These are phyloP conservation scores for Roridomyces roridus DNA, from an alignment of 768 basidiomycete species.

Conservation along the genomic window DNA sequence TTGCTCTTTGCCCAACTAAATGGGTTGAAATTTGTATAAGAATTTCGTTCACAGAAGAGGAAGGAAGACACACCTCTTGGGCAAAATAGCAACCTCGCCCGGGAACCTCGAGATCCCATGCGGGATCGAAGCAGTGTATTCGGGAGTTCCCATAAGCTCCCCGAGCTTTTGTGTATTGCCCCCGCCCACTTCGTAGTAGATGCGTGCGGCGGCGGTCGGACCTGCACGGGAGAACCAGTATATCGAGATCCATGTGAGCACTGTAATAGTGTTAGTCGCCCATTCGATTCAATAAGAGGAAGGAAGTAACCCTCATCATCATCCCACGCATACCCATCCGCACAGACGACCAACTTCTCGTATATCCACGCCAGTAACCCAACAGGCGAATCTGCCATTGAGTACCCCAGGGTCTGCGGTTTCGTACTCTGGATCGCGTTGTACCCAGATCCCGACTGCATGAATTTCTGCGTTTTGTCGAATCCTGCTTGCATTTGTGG, in stretches of 20 bases:
- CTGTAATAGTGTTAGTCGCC: background rate
- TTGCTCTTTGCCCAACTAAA: background rate
- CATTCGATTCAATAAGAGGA: background rate
- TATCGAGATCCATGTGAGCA: conserved; percentile 10
- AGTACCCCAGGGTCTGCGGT: conserved; percentile 4
- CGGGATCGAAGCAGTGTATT: background rate
- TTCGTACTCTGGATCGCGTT: background rate
- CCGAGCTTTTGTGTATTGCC: background rate
- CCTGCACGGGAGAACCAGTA: conserved; percentile 11
- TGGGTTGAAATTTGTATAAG: background rate
- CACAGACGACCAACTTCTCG: conserved; percentile 4
- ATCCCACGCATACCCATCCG: conserved; percentile 6
- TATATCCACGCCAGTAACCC: conserved; percentile 10
- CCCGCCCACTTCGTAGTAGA: conserved; percentile 2
- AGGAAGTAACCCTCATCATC: conserved; percentile 1
- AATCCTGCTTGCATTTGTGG: background rate
- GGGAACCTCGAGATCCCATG: conserved; percentile 2
- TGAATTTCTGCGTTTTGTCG: background rate
- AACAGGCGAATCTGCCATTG: conserved; percentile 1
- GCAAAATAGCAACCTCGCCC: background rate
- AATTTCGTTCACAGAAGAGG: background rate
- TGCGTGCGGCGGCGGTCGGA: background rate
- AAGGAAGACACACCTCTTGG: background rate
- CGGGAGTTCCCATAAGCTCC: background rate
- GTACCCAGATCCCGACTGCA: background rate